Base-by-base conservation (phyloP, 2,329 filamentous ascomycete genomes). In the Sporothrix brasiliensis region DNA sequence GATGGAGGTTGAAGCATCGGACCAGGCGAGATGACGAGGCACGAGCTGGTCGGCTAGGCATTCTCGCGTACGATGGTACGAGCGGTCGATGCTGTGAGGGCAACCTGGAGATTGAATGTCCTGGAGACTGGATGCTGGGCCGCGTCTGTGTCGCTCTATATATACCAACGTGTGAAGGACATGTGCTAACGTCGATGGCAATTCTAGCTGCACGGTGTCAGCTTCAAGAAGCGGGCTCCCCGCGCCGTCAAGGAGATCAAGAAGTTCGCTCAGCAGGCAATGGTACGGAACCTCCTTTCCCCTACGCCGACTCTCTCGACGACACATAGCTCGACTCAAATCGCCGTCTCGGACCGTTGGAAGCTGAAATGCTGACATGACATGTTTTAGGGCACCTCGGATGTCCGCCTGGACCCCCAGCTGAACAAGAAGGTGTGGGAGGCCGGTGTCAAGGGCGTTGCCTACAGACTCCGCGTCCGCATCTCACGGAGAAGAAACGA, bases 361-460 rank as follows among this genome's bases (percentile, higher is more conserved):
- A 9, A 53, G 50, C 34, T 11, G 19, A 24, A 34, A 69, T 68
- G 53, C 61, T 68, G 61, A 69, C 67, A 60, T 39, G 7, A 21
- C 16, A 68, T 30, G 4, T 11, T 24, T 30, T 78, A 99, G 95
- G 94, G 94, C 82, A 99, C 95, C 85, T 85, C 88, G 80, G 95
- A 99, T 83, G 95, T 99, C 86, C 95, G 95, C 79, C 86, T 99
- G 81, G 95, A 99, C 89, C 95, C 95, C 81, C 92, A 95, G 87
- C 87, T 99, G 81, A 99, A 99, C 92, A 99, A 99, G 92, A 98
- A 99, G 90, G 94, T 99, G 83, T 99, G 95, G 95, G 95, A 99
- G 87, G 88, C 91, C 81, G 95, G 95, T 84, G 90, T 99, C 88
- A 99, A 98, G 92, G 96, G 95, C 81, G 94, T 97, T 77, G 93